Percentiles rank a stretch among this genome's conserved stretches.
Conservation (phyloP, 176 grass and related monocot species). For the Tillandsia fasciculata region DNA sequence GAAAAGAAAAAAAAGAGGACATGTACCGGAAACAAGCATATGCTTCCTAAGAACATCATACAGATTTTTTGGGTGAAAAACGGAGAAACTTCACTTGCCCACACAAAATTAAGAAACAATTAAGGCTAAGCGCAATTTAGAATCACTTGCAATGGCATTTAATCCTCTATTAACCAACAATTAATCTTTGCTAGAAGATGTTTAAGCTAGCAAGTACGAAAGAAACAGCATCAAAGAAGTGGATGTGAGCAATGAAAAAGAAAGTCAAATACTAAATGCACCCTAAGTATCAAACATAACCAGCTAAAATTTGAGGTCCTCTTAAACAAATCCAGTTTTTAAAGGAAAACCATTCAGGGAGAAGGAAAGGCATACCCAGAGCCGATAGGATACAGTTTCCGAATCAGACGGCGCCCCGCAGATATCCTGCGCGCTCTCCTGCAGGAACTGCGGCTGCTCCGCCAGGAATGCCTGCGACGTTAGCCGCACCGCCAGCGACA, state of each 20-base stretch:
- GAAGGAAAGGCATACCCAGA: constrained; percentile 44
- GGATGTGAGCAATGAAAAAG: not conserved
- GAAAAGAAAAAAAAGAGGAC: too few species aligned
- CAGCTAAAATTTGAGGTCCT: too few species aligned
- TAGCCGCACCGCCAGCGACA: constrained; percentile 64
- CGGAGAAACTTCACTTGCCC: too few species aligned
- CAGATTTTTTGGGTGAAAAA: too few species aligned
- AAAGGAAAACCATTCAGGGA: not conserved
- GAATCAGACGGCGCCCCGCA: constrained; percentile 32
- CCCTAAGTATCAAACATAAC: not conserved
- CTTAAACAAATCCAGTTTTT: not conserved
- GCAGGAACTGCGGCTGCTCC: constrained; percentile 32
- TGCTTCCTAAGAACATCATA: too few species aligned
- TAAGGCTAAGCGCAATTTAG: too few species aligned
- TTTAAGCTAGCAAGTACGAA: not conserved
- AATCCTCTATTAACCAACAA: not conserved
- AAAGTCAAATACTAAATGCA: not conserved
- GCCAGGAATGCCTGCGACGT: constrained; percentile 80
- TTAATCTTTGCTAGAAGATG: not conserved
- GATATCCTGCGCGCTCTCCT: constrained; percentile 17
- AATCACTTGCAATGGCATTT: too few species aligned
- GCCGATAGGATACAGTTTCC: constrained; percentile 66
- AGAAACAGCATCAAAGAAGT: not conserved
- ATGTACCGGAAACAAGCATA: too few species aligned
- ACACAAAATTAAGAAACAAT: too few species aligned